A percentile compares a stretch with the other conserved stretches of the same genome.
These are phyloP conservation scores for Boletus subparvulus DNA, from an alignment of 768 basidiomycete genomes.

Conservation along the genomic window DNA sequence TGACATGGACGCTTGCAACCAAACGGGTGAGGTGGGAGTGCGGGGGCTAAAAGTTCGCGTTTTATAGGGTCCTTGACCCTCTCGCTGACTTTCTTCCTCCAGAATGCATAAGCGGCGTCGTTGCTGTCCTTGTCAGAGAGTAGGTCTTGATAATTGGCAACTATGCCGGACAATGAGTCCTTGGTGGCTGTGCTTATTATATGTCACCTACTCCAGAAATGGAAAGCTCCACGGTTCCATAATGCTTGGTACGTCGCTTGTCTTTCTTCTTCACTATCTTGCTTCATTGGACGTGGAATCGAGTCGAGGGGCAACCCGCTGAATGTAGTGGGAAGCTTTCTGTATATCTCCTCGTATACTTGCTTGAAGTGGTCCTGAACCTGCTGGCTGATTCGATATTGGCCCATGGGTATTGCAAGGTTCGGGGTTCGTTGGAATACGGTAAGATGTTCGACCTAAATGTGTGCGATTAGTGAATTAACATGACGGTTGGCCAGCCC, in stretches of 20 bases:
- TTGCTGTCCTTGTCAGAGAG: not conserved
- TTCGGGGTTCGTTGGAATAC: slow-evolving; percentile 21
- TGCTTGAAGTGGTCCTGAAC: slow-evolving; percentile 13
- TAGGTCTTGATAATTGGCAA: slow-evolving; percentile 7
- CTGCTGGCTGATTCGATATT: slow-evolving; percentile 8
- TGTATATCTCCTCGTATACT: slow-evolving; percentile 6
- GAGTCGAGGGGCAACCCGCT: not conserved
- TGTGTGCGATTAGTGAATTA: not conserved
- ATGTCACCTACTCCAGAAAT: slow-evolving; percentile 10
- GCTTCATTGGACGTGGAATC: slow-evolving; percentile 8
- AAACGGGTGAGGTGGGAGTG: slow-evolving; percentile 6
- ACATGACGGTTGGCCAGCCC: not conserved
- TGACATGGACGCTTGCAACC: slow-evolving; percentile 5
- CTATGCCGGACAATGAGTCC: too few species aligned
- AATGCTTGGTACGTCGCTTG: slow-evolving; percentile 1
- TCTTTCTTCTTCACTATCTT: slow-evolving; percentile 13
- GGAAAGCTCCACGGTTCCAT: slow-evolving; percentile 10
- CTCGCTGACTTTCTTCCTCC: slow-evolving; percentile 6
- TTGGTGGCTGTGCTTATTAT: not conserved
- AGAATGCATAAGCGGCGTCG: slow-evolving; percentile 5
- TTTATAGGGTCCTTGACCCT: slow-evolving; percentile 3
- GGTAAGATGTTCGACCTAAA: slow-evolving; percentile 7
- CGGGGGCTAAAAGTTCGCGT: not conserved
- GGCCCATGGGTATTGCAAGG: slow-evolving; percentile 10
- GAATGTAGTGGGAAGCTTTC: slow-evolving; percentile 2